Evolutionary conservation across 108 stramenopile genomes (phyloP).

Genomic region (Discostella pseudostelligera): DNA sequence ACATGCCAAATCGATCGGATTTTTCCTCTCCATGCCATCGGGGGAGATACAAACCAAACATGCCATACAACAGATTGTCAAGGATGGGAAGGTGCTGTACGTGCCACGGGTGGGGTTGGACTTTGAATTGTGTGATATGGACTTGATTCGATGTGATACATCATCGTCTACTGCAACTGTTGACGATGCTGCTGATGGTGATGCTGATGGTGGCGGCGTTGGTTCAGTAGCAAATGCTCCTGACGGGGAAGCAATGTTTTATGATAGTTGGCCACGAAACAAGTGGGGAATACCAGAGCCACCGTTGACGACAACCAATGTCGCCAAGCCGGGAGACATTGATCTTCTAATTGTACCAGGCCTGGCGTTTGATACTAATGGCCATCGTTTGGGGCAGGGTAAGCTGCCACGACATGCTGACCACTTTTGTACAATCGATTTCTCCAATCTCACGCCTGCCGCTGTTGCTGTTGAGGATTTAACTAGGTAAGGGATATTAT

Average conservation of each 20-base stretch:
- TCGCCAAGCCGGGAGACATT: slow-evolving; percentile 79
- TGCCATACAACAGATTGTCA: slow-evolving; percentile 37
- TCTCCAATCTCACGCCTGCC: too few species aligned
- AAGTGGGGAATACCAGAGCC: slow-evolving; percentile 92
- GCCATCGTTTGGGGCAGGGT: slow-evolving; percentile 81
- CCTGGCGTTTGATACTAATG: slow-evolving; percentile 69
- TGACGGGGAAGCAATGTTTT: slow-evolving; percentile 39
- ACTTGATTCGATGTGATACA: slow-evolving; percentile 52
- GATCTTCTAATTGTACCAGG: slow-evolving; percentile 87
- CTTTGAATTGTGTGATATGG: slow-evolving; percentile 87
- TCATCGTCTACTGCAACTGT: not conserved
- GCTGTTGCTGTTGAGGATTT: too few species aligned
- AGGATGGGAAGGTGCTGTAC: slow-evolving; percentile 64
- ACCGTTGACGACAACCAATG: slow-evolving; percentile 29
- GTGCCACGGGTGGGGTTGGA: slow-evolving; percentile 86
- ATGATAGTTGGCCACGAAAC: slow-evolving; percentile 79
- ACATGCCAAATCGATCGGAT: slow-evolving; percentile 65
- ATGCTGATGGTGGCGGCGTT: slow-evolving; percentile 1
- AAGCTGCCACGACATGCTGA: too few species aligned
- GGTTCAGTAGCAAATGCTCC: not conserved
- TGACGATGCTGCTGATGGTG: slow-evolving; percentile 1
- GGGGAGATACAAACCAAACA: slow-evolving; percentile 79
- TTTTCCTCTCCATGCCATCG: slow-evolving; percentile 86
- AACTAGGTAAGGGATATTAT: slow-evolving; percentile 79
- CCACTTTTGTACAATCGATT: too few species aligned